A percentile compares a stretch with the other conserved stretches of the same genome.
Evolutionary conservation across 2,329 filamentous ascomycete genomes (phyloP).

Genomic region (Cladosporium austrohemisphaericum): DNA sequence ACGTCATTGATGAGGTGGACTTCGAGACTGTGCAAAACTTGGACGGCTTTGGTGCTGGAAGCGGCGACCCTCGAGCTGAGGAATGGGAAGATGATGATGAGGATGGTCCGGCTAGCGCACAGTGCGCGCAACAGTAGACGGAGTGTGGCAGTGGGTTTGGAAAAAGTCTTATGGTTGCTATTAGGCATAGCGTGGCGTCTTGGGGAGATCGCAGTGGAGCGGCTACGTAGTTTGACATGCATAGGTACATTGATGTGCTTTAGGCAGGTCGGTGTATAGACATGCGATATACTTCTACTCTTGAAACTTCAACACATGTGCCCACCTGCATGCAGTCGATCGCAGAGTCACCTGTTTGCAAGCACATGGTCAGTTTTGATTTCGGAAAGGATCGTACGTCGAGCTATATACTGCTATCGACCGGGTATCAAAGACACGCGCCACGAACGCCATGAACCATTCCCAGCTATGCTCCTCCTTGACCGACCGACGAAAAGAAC

Average conservation of each 20-base stretch:
- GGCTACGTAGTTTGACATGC: not conserved
- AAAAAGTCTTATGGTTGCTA: slow-evolving; percentile 2
- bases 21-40: slow-evolving; percentile 80
- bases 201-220: not conserved
- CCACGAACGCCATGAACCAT: not conserved
- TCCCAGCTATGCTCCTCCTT: too few species aligned
- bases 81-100: slow-evolving; percentile 73
- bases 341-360: too few species aligned
- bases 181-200: slow-evolving; percentile 6
- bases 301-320: too few species aligned
- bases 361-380: too few species aligned
- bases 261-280: not conserved
- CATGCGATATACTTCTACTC: not conserved
- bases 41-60: slow-evolving; percentile 75
- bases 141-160: not conserved
- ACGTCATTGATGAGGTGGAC: slow-evolving; percentile 80
- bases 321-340: too few species aligned
- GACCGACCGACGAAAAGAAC: too few species aligned
- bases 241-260: not conserved
- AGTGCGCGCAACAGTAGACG: slow-evolving; percentile 68
- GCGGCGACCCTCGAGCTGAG: slow-evolving; percentile 63
- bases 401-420: slow-evolving; percentile 11
- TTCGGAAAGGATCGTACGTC: slow-evolving; percentile 2
- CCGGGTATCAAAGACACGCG: slow-evolving; percentile 9
- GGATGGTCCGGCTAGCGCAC: slow-evolving; percentile 55